These are phyloP conservation scores for Cytospora paraplurivora DNA, from an alignment of 2,329 filamentous ascomycete species.

Conservation along the genomic window DNA sequence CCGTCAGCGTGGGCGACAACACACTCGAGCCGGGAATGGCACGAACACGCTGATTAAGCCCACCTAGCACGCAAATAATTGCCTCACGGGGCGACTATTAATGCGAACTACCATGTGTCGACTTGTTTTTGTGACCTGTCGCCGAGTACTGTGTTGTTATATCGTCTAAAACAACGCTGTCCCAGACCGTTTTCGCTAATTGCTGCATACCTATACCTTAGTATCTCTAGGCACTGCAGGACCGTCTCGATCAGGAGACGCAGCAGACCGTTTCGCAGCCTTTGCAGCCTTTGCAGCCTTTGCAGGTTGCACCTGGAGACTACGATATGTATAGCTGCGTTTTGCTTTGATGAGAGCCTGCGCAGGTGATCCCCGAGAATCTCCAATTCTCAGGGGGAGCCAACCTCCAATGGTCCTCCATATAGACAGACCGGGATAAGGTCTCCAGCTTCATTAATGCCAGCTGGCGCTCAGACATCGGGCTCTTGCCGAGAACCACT, in stretches of 20 bases:
- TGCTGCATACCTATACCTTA: neutral
- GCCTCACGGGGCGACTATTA: neutral
- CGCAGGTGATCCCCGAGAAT: neutral
- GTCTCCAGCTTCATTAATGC: neutral
- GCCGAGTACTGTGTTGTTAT: conserved; percentile 10
- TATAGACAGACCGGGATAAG: neutral
- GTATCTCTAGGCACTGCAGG: neutral
- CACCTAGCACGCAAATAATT: neutral
- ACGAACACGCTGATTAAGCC: conserved; percentile 4
- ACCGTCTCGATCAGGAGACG: neutral
- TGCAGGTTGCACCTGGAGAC: neutral
- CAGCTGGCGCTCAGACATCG: neutral
- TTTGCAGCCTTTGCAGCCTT: neutral
- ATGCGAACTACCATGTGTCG: conserved; percentile 11
- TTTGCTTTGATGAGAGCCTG: neutral
- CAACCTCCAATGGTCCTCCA: neutral
- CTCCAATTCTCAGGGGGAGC: neutral
- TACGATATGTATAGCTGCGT: neutral
- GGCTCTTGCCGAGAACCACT: neutral
- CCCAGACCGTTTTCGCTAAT: conserved; percentile 9
- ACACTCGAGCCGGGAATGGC: conserved; percentile 16
- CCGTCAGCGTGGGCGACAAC: conserved; percentile 11
- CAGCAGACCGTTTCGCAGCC: neutral
- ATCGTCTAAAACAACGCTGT: neutral
- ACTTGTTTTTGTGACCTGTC: conserved; percentile 6